A percentile compares a stretch with the other conserved stretches of the same genome.
Conservation (phyloP, 129 eudicot genomes). For the Sambucus nigra region DNA sequence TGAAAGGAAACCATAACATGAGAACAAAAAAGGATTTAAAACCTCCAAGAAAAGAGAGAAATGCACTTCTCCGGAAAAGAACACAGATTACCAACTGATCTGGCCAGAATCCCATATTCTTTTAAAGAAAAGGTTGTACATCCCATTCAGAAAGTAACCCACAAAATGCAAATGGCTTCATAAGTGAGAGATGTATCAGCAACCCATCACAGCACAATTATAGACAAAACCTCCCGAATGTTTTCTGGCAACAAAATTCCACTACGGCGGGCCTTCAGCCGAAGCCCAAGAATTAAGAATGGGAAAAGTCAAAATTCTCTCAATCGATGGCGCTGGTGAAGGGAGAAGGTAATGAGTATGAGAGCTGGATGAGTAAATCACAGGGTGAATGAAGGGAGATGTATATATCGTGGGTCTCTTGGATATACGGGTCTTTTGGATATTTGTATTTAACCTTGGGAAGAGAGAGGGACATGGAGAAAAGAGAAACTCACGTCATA, state of each 20-base stretch:
- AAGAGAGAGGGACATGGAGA: too few species aligned
- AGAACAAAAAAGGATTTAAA: conserved; percentile 1
- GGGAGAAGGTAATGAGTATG: too few species aligned
- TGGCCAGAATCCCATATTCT: not conserved
- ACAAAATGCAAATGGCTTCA: too few species aligned
- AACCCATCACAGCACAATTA: conserved; percentile 92
- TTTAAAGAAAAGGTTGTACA: not conserved
- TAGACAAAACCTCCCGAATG: conserved; percentile 56
- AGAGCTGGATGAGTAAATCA: too few species aligned
- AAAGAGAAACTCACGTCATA: too few species aligned
- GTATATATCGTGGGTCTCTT: too few species aligned
- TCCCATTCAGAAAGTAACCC: not conserved
- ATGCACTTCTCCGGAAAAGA: not conserved
- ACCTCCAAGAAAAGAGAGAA: not conserved
- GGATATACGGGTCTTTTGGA: too few species aligned
- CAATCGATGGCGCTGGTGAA: too few species aligned
- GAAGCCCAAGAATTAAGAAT: conserved; percentile 75
- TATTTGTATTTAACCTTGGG: too few species aligned
- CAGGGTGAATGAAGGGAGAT: too few species aligned
- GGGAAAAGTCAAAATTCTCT: too few species aligned
- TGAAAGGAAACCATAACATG: not conserved
- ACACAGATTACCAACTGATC: conserved; percentile 7
- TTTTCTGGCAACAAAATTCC: conserved; percentile 55
- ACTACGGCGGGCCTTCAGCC: conserved; percentile 39
- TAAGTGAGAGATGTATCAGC: conserved; percentile 45